Evolutionary conservation across 2,329 filamentous ascomycete species (phyloP).

Genomic region (Diaporthe citri): DNA sequence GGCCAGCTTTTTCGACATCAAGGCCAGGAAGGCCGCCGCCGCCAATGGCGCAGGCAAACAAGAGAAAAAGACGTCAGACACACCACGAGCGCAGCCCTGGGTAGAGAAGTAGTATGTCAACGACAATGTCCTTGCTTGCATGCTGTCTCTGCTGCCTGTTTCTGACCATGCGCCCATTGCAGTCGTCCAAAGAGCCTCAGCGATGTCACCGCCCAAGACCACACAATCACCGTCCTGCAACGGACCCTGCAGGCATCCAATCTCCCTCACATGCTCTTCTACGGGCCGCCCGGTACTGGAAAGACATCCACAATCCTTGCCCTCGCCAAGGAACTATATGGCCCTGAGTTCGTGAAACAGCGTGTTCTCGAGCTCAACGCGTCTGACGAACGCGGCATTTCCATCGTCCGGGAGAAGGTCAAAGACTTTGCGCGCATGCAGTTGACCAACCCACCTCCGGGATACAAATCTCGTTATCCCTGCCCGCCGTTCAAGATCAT

Average conservation of each 20-base stretch:
- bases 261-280: constrained; percentile 99
- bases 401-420: constrained; percentile 96
- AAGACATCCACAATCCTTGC: constrained; percentile 99
- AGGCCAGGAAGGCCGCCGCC: constrained; percentile 85
- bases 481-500: constrained; percentile 99
- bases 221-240: constrained; percentile 93
- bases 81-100: constrained; percentile 85
- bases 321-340: constrained; percentile 96
- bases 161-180: constrained; percentile 42
- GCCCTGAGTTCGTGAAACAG: constrained; percentile 90
- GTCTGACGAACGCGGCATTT: constrained; percentile 97
- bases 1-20: constrained; percentile 96
- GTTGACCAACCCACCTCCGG: constrained; percentile 82
- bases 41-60: constrained; percentile 73
- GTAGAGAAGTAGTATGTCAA: constrained; percentile 93
- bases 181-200: constrained; percentile 94
- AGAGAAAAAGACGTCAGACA: constrained; percentile 73
- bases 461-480: constrained; percentile 80
- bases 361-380: constrained; percentile 99
- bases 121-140: not conserved
- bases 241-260: constrained; percentile 95
- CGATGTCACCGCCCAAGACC: constrained; percentile 97
- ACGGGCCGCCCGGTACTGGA: constrained; percentile 95
- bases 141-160: not conserved
- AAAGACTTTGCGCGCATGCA: constrained; percentile 98